Percentiles rank a stretch among this genome's conserved stretches.
Conservation (phyloP, 2,329 filamentous ascomycete genomes). For the Exophiala oligosperma region DNA sequence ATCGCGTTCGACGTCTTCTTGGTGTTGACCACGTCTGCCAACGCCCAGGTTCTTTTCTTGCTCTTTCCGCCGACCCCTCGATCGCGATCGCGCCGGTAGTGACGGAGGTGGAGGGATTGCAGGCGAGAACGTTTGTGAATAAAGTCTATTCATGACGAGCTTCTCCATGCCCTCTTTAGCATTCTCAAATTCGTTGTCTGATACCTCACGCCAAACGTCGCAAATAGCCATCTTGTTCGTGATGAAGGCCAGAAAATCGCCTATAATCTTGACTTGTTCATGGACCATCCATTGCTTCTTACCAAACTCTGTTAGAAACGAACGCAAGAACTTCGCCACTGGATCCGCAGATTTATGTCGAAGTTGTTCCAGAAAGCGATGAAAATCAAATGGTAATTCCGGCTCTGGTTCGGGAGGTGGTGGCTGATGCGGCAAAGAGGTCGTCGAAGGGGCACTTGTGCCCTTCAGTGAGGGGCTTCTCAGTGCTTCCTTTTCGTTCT, state of each 20-base stretch:
- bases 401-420: conserved; percentile 80
- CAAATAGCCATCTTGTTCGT: conserved; percentile 97
- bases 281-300: conserved; percentile 99
- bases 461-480: conserved; percentile 32
- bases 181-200: conserved; percentile 97
- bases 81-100: conserved; percentile 58
- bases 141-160: conserved; percentile 96
- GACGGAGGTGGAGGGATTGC: conserved; percentile 81
- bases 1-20: conserved; percentile 95
- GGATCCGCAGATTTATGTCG: conserved; percentile 97
- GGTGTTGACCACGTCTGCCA: conserved; percentile 90
- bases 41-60: conserved; percentile 70
- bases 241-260: conserved; percentile 94
- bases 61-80: conserved; percentile 67
- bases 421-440: conserved; percentile 8
- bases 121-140: conserved; percentile 93
- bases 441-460: conserved; percentile 3
- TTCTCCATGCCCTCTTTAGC: conserved; percentile 99
- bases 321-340: conserved; percentile 91
- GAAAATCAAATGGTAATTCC: conserved; percentile 90
- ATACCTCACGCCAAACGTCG: conserved; percentile 94
- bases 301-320: conserved; percentile 89
- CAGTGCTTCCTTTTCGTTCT: conserved; percentile 29
- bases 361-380: conserved; percentile 92
- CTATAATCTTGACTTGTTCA: conserved; percentile 98